Evolutionary conservation across 176 grass and related monocot species (phyloP), one percentile per base, ranked within the genome.

Genomic region (Oryza nivara): DNA sequence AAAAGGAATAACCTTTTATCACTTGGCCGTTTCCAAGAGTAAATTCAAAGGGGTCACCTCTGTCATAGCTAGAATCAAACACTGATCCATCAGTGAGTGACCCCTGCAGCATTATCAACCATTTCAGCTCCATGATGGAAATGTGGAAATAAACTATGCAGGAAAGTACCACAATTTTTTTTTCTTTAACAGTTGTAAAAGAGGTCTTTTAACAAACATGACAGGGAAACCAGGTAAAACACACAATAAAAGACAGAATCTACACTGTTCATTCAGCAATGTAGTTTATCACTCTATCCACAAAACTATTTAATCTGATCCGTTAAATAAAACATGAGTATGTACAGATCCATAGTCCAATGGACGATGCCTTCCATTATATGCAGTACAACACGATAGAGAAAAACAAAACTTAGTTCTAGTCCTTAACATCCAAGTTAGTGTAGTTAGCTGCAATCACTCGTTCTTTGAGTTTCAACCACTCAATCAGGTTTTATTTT

Each of bases 21-120:
- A 98, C 96, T 88, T 96, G 96, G 40, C 93, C 93, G 61, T 80
- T 87, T 36, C 93, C 96, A 86, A 98, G 93, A 61, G 89, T 92
- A 86, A 98, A 98, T 84, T 96, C 96, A 76, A 98, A 93, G 2
- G 96, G 96, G 67, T 92, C 86, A 48, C 96, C 93, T 91, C 93
- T 90, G 83, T 98, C 96, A 60, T 87, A 98, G 77, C 93, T 96
- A 78, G 93, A 92, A 84, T 98, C 96, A 79, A 98, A 98, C 61
- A 98, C 84, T 30, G 89, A 80, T 74, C 96, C 93, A 86, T 98
- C 93, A 77, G 93, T 96, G 61, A 98, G 89, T 79, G 91, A 76
- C 6, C 96, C 96, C 96, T 98, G 81, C 72, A 89, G 15, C 47
- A 89, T 64, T 40, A 84, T 56, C 12, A 83, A 86, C 26, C 67